Evolutionary conservation across 768 basidiomycete species (phyloP).

Genomic region (Aureoboletus auriporus): DNA sequence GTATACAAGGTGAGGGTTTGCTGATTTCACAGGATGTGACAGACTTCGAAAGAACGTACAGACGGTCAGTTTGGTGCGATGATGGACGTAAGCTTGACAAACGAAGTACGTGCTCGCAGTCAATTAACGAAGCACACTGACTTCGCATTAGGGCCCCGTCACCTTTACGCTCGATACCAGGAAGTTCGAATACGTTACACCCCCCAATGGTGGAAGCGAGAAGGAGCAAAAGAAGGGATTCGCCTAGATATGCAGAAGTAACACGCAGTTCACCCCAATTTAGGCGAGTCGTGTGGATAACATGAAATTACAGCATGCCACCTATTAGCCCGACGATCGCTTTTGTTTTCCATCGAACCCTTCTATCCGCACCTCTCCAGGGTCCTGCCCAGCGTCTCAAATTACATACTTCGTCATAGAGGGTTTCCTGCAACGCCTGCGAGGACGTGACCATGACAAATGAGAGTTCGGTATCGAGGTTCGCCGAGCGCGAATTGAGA

Average conservation of each 20-base stretch:
- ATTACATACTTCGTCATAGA: slow-evolving; percentile 51
- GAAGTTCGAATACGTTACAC: slow-evolving; percentile 63
- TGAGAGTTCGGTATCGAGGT: slow-evolving; percentile 89
- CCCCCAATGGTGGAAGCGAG: slow-evolving; percentile 6
- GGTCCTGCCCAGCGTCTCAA: slow-evolving; percentile 46
- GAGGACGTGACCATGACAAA: slow-evolving; percentile 77
- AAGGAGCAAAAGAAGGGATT: slow-evolving; percentile 11
- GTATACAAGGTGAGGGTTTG: slow-evolving; percentile 62
- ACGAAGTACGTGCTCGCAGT: slow-evolving; percentile 61
- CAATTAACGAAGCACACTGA: not conserved
- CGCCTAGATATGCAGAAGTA: slow-evolving; percentile 4
- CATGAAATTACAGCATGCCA: slow-evolving; percentile 54
- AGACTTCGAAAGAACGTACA: slow-evolving; percentile 24
- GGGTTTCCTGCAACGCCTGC: slow-evolving; percentile 40
- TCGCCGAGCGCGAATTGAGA: slow-evolving; percentile 85
- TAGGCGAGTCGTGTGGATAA: not conserved
- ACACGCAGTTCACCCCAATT: not conserved
- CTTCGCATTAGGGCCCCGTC: slow-evolving; percentile 62
- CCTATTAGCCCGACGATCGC: slow-evolving; percentile 59
- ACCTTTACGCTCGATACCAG: slow-evolving; percentile 83
- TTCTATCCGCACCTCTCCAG: slow-evolving; percentile 59
- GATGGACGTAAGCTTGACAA: slow-evolving; percentile 87
- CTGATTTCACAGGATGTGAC: not conserved
- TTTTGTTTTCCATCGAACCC: slow-evolving; percentile 61
- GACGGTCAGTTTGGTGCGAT: slow-evolving; percentile 95